Conservation (phyloP, 1,139 yeast genomes). For the Zygoascus meyerae region DNA sequence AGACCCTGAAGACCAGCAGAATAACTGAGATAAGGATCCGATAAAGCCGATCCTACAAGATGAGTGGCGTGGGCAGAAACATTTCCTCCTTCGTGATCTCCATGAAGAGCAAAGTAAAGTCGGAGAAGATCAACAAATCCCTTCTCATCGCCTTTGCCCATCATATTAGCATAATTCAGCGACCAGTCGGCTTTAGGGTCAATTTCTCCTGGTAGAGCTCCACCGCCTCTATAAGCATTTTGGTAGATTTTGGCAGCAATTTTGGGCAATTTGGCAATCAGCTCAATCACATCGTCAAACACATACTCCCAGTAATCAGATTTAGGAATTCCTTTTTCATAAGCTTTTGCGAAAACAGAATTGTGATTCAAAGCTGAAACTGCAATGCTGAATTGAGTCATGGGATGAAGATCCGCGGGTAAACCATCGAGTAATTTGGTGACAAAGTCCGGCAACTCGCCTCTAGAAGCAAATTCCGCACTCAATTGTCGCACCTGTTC, state of each 20-base stretch:
- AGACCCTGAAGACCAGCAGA: constrained; percentile 96
- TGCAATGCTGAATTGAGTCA: constrained; percentile 95
- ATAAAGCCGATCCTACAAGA: constrained; percentile 91
- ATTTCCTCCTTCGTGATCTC: constrained; percentile 98
- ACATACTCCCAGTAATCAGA: constrained; percentile 88
- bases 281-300: constrained; percentile 81
- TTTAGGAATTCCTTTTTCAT: constrained; percentile 83
- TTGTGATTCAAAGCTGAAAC: constrained; percentile 87
- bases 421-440: constrained; percentile 74
- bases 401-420: constrained; percentile 88
- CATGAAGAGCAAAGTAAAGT: constrained; percentile 89
- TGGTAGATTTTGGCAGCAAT: constrained; percentile 93
- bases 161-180: constrained; percentile 77
- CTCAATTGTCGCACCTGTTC: constrained; percentile 72
- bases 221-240: constrained; percentile 81
- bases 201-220: constrained; percentile 57
- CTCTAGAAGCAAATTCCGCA: constrained; percentile 80
- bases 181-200: constrained; percentile 82
- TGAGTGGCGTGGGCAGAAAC: constrained; percentile 98
- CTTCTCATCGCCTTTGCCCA: constrained; percentile 64
- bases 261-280: constrained; percentile 87
- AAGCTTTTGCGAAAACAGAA: constrained; percentile 85
- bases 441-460: constrained; percentile 77
- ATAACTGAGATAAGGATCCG: constrained; percentile 87
- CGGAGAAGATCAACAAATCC: constrained; percentile 90